Evolutionary conservation across 345 rosid genomes (phyloP), one percentile per base, ranked within the genome.

Genomic region (Brassica nigra): DNA sequence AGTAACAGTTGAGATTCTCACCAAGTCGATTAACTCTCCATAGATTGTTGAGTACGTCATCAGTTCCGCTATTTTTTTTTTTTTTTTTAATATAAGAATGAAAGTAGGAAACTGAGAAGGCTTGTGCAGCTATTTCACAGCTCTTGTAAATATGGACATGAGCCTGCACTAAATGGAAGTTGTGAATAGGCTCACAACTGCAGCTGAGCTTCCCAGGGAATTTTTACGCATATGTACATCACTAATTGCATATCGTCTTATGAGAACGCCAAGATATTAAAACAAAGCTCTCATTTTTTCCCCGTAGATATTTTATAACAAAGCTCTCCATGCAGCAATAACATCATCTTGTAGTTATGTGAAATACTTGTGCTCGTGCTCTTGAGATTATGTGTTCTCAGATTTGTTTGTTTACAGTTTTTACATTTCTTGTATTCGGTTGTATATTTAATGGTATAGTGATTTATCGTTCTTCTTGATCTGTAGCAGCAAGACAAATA

Each of bases 131-230:
- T 93, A 95, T 78, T 91, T 89, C 63, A 86, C 91, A 29, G 96
- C 89, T 71, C 97, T 95, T 66, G 98, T 89, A 82, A 86, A 78
- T 82, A 95, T 93, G 99, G 98, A 95, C 30, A 93, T 91, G 97
- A 95, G 99, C 83, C 89, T 93, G 44, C 98, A 90, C 82, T 95
- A 97, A 8, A 90, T 93, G 99, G 99, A 95, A 87, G 99, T 95
- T 76, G 98, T 95, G 81, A 93, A 95, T 92, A 80, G 96, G 86
- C 99, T 95, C 59, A 93, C 99, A 42, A 91, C 97, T 66, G 89
- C 92, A 23, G 99, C 91, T 75, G 92, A 90, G 73, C 91, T 95
- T 79, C 98, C 98, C 27, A 93, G 90, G 78, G 97, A 93, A 71
- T 95, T 91, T 71, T 86, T 93, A 15, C 90, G 93, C 78, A 80